Percentiles rank a stretch among this genome's conserved stretches.
Conservation (phyloP, 345 rosid species). For the Cardamine chenopodiifolia region DNA sequence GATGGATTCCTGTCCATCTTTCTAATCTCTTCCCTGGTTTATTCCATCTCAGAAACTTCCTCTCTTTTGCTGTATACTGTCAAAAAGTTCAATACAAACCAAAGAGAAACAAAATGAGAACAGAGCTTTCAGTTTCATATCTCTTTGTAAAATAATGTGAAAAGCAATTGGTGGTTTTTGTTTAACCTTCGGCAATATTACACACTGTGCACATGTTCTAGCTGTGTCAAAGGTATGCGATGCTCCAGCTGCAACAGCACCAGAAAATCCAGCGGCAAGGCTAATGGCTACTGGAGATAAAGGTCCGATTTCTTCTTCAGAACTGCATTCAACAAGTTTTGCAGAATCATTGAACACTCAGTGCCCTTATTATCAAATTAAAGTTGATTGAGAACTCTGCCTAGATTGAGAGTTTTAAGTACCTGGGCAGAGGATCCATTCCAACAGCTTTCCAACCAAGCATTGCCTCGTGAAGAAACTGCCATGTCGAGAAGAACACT, state of each 20-base stretch:
- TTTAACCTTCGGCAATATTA: constrained; percentile 81
- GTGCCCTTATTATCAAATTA: not conserved
- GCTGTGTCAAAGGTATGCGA: constrained; percentile 95
- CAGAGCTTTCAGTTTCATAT: not conserved
- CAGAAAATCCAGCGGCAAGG: constrained; percentile 81
- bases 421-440: constrained; percentile 89
- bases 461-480: constrained; percentile 71
- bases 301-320: constrained; percentile 75
- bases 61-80: constrained; percentile 74
- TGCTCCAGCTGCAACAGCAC: constrained; percentile 83
- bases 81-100: not conserved
- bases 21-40: constrained; percentile 82
- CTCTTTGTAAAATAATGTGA: not conserved
- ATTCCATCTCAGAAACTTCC: constrained; percentile 73
- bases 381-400: no score
- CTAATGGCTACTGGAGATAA: constrained; percentile 70
- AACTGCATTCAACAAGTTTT: constrained; percentile 47
- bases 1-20: constrained; percentile 88
- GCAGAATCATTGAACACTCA: constrained; percentile 13
- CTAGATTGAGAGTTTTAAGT: not conserved
- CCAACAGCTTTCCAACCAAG: constrained; percentile 85
- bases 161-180: not conserved
- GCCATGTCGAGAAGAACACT: constrained; percentile 87
- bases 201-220: constrained; percentile 75
- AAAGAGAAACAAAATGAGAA: not conserved